Conservation (phyloP, 1,284 basidiomycete species). For the Ceratobasidium sp. region DNA sequence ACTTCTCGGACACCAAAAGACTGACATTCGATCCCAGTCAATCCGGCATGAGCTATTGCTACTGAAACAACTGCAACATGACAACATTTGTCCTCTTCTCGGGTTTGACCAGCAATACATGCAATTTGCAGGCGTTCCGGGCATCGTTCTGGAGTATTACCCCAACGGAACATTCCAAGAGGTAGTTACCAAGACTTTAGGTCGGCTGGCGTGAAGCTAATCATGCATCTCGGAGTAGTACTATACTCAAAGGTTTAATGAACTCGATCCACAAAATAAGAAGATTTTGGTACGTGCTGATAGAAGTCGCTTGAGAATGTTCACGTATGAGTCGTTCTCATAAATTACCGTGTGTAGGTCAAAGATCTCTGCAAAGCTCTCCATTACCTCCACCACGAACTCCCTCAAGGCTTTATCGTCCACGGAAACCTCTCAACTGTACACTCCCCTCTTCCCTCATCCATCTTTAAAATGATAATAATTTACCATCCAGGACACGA, state of each 20-base stretch:
- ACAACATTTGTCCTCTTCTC: conserved; percentile 14
- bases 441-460: too few relatives aligned
- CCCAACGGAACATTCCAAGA: conserved; percentile 31
- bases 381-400: conserved; percentile 5
- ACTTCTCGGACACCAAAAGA: too few relatives aligned
- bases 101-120: conserved; percentile 26
- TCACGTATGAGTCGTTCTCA: background rate
- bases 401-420: conserved; percentile 16
- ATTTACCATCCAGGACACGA: background rate
- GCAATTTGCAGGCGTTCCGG: conserved; percentile 6
- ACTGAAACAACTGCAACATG: conserved; percentile 19
- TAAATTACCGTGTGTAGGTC: background rate
- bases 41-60: conserved; percentile 26
- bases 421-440: conserved; percentile 36
- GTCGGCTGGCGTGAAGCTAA: background rate
- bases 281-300: background rate
- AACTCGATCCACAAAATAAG: background rate
- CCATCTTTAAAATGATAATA: background rate
- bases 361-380: background rate
- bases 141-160: conserved; percentile 22
- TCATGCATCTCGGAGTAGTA: background rate
- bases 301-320: too few relatives aligned
- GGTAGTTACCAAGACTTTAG: conserved; percentile 1
- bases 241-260: background rate
- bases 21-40: background rate